Base-by-base conservation (phyloP, 2,329 filamentous ascomycete species). In the Pseudocercospora fuligena region DNA sequence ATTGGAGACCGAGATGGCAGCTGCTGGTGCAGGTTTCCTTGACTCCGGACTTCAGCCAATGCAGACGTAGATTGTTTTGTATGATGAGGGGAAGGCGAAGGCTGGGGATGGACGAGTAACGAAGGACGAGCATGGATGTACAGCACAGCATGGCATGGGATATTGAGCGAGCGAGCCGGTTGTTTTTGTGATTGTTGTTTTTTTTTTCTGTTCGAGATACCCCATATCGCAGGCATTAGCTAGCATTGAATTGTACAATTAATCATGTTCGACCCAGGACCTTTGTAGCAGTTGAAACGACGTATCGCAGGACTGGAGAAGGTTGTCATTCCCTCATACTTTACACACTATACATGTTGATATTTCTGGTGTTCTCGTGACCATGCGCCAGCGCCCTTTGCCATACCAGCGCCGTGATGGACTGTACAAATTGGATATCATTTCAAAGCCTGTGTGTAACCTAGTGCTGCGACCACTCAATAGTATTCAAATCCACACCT, bases 391-490 rank as follows among this genome's bases (percentile, higher is more conserved):
- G 25, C 25, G 51, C 25, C 51, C 12, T 54, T 54, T 16, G 6
- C 5, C 23, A 14, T 5, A 8, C 49, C 12, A 14, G 51, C 51
- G 27, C 25, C 51, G 23, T 16, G 5, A 27, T n/a, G 16, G 23
- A 61, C 43, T 49, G 59, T 61, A 61, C 59, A 53, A 51, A 27
- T 3, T 16, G 59, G 27, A 23, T 51, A 53, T 61, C 46, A 21
- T 40, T n/a, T 61, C 46, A 33, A 36, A 9, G 21, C 21, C 25
- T 51, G 5, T 14, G 12, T 16, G 9, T 16, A 51, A 27, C 87
- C 25, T 84, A 98, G 81, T 99, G 95, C 83, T 97, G 94, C 78
- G 92, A 97, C 95, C 95, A 99, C 82, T 99, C 90, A 75, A 99
- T 99, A 51, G 93, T 97, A 81, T 96, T 92, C 73, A 99, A 83